These are phyloP conservation scores for Artemisia annua DNA, from an alignment of 129 eudicot genomes.

Conservation along the genomic window DNA sequence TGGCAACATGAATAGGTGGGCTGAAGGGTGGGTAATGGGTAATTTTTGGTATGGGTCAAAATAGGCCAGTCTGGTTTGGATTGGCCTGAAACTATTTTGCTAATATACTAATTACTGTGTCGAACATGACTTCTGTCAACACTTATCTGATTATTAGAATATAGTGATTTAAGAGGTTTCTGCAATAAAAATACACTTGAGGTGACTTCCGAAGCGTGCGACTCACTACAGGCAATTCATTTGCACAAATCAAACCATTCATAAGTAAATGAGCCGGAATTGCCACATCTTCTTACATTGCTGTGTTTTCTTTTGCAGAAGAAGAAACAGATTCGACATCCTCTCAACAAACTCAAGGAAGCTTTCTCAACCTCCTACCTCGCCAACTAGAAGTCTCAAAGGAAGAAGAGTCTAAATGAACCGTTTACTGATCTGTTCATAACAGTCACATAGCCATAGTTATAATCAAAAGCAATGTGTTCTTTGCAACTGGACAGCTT, in stretches of 20 bases:
- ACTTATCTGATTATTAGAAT: slow-evolving; percentile 6
- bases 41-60: neutral
- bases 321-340: slow-evolving; percentile 63
- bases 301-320: slow-evolving; percentile 34
- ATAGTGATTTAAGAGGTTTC: slow-evolving; percentile 2
- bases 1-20: too few species aligned
- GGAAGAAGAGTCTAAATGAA: slow-evolving; percentile 39
- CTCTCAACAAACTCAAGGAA: slow-evolving; percentile 59
- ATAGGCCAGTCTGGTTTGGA: neutral
- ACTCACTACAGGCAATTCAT: too few species aligned
- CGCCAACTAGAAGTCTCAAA: slow-evolving; percentile 49
- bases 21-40: too few species aligned
- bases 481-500: slow-evolving; percentile 31
- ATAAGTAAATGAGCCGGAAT: too few species aligned
- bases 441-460: slow-evolving; percentile 42
- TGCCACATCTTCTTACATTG: slow-evolving; percentile 1
- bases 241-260: too few species aligned
- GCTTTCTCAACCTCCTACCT: slow-evolving; percentile 74
- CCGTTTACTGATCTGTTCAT: slow-evolving; percentile 34
- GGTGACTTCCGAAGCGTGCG: too few species aligned
- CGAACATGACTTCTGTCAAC: neutral
- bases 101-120: neutral
- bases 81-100: neutral
- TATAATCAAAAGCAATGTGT: slow-evolving; percentile 22
- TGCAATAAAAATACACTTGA: too few species aligned